A percentile compares a stretch with the other conserved stretches of the same genome.
phyloP scores from a whole-genome alignment of 768 basidiomycete genomes.

The Suillus americanus region DNA sequence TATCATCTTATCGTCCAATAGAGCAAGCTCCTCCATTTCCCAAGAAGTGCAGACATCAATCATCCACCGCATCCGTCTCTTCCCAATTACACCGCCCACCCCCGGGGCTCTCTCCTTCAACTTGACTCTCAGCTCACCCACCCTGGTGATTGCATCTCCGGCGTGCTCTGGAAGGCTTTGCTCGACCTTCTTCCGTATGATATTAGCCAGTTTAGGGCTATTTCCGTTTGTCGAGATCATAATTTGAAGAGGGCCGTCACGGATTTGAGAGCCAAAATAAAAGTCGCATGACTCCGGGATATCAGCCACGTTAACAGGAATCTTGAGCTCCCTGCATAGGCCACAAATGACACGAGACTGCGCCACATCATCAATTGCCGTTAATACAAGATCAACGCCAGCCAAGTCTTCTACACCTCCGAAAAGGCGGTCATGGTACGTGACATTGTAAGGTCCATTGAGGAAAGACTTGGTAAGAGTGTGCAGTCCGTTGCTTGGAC shows the following conservation, averaged over 20 bases:
- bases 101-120: slow-evolving; percentile 83
- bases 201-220: slow-evolving; percentile 85
- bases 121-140: slow-evolving; percentile 70
- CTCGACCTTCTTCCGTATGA: slow-evolving; percentile 73
- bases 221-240: slow-evolving; percentile 96
- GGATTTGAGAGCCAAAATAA: slow-evolving; percentile 94
- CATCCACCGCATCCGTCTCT: slow-evolving; percentile 92
- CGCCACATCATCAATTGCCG: slow-evolving; percentile 84
- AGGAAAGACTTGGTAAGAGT: slow-evolving; percentile 56
- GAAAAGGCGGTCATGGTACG: slow-evolving; percentile 72
- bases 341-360: slow-evolving; percentile 71
- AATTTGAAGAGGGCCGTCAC: slow-evolving; percentile 88
- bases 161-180: slow-evolving; percentile 65
- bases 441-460: slow-evolving; percentile 46
- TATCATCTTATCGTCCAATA: slow-evolving; percentile 66
- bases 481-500: slow-evolving; percentile 68
- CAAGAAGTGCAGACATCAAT: slow-evolving; percentile 81
- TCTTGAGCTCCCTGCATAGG: slow-evolving; percentile 61
- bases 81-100: slow-evolving; percentile 73
- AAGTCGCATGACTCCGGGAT: slow-evolving; percentile 96
- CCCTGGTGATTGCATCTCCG: slow-evolving; percentile 75
- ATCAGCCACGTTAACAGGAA: slow-evolving; percentile 96
- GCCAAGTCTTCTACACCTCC: slow-evolving; percentile 62
- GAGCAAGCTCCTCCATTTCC: slow-evolving; percentile 78
- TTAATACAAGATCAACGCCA: slow-evolving; percentile 83